Evolutionary conservation across 2,329 filamentous ascomycete species (phyloP).

Genomic region (Exophiala sp.): DNA sequence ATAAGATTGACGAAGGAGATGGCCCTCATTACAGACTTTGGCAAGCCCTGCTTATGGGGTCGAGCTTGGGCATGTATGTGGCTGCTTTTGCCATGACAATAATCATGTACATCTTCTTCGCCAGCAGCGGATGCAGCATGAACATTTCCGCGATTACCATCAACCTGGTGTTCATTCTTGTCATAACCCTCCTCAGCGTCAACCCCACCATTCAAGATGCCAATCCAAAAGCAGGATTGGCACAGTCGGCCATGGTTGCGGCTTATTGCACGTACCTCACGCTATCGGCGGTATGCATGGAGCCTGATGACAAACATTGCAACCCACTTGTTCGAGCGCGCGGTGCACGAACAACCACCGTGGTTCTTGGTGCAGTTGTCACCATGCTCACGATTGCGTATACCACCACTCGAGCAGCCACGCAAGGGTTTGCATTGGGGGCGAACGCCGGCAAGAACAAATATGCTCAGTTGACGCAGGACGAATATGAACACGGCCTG

Average conservation of each 20-base stretch:
- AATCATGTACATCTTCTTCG: slow-evolving; percentile 96
- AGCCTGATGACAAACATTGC: slow-evolving; percentile 88
- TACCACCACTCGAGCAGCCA: slow-evolving; percentile 92
- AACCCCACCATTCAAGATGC: slow-evolving; percentile 85
- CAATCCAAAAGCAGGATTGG: slow-evolving; percentile 88
- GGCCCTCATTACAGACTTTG: slow-evolving; percentile 63
- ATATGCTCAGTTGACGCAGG: slow-evolving; percentile 58
- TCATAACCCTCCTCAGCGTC: slow-evolving; percentile 76
- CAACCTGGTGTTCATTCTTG: slow-evolving; percentile 77
- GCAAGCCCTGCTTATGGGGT: slow-evolving; percentile 82
- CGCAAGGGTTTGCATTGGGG: slow-evolving; percentile 59
- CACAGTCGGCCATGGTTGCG: slow-evolving; percentile 95
- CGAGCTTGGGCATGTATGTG: slow-evolving; percentile 88
- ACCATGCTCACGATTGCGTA: slow-evolving; percentile 97
- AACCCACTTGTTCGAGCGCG: slow-evolving; percentile 82
- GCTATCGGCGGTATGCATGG: slow-evolving; percentile 97
- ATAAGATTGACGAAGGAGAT: slow-evolving; percentile 70
- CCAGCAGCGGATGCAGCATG: slow-evolving; percentile 74
- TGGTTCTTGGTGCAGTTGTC: slow-evolving; percentile 87
- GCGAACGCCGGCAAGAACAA: slow-evolving; percentile 39
- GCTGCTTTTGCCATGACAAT: slow-evolving; percentile 89
- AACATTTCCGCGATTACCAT: slow-evolving; percentile 94
- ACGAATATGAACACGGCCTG: slow-evolving; percentile 73
- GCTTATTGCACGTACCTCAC: slow-evolving; percentile 98
- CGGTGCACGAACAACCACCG: slow-evolving; percentile 80